Percentiles rank a stretch among this genome's conserved stretches.
Conservation (phyloP, 345 rosid species). For the Salix suchowensis region DNA sequence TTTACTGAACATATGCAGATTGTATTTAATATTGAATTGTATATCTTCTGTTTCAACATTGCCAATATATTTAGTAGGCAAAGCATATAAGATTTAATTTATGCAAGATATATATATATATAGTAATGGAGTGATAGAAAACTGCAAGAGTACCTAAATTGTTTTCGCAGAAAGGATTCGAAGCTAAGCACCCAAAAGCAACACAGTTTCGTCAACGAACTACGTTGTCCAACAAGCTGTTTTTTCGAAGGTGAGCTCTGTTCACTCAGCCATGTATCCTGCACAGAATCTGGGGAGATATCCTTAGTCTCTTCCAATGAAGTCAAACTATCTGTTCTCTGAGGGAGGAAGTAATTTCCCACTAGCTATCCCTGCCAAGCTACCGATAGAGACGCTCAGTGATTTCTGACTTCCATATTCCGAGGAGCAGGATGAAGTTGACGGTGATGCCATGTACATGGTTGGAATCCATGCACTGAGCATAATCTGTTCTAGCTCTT, state of each 20-base stretch:
- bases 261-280: slow-evolving; percentile 74
- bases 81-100: background rate
- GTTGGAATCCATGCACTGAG: slow-evolving; percentile 65
- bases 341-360: slow-evolving; percentile 31
- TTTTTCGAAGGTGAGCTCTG: slow-evolving; percentile 83
- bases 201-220: slow-evolving; percentile 33
- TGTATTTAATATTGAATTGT: background rate
- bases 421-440: slow-evolving; percentile 45
- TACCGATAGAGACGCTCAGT: slow-evolving; percentile 22
- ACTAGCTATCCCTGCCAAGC: slow-evolving; percentile 36
- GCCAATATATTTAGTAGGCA: background rate
- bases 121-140: background rate
- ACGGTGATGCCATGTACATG: slow-evolving; percentile 45
- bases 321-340: slow-evolving; percentile 33
- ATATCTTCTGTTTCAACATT: background rate
- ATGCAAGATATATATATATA: background rate
- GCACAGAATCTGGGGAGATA: slow-evolving; percentile 67
- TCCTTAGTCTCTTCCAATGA: slow-evolving; percentile 43
- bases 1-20: background rate
- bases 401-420: slow-evolving; percentile 46
- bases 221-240: slow-evolving; percentile 57
- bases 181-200: background rate
- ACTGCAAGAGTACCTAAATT: background rate
- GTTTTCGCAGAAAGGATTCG: slow-evolving; percentile 4
- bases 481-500: slow-evolving; percentile 71